Evolutionary conservation across 768 basidiomycete genomes (phyloP), one percentile per base, ranked within the genome.

Genomic region (Tricholoma flavovirens): DNA sequence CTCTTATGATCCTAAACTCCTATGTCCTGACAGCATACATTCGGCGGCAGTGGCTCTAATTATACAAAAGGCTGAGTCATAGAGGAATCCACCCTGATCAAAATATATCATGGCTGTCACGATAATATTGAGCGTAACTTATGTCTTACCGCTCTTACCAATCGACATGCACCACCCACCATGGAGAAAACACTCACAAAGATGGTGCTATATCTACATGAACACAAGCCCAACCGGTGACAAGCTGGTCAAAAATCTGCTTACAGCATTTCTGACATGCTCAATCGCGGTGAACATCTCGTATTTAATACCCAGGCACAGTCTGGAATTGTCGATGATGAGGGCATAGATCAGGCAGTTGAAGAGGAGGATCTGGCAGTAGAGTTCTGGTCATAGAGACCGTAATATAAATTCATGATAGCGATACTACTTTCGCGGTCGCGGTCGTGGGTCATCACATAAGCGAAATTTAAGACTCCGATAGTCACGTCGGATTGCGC

Each of bases 1-100:
- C 6, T 35, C 15, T 36, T 36, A 36, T 36, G 35, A 36, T 36
- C 19, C 51, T n/a, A 36, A 36, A 9, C 14, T 36, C 35, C 35
- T 36, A 40, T n/a, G 6, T 15, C n/a, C 14, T 53, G 11, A 30
- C 51, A 72, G 70, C 52, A 63, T 0, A 68, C 69, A 0, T 68
- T 74, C 54, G 68, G 66, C 1, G 73, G 72, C 0, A 64, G 64
- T 6, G 64, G 58, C 3, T 71, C 72, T 4, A 77, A 74, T 54
- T 60, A 62, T 15, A 71, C 61, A 1, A 65, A 67, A 32, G 33
- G 63, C 8, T 59, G 63, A 0, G 69, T 77, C 15, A 50, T 72
- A 8, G 54, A 62, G 14, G 69, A 73, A 49, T 75, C 73, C 0
- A 51, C 64, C 1, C 59, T 75, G 0, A 67, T 75, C 26, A 61